Evolutionary conservation across 257 asterid species (phyloP), one percentile per base, ranked within the genome.

Genomic region (Solanum pinnatisectum): DNA sequence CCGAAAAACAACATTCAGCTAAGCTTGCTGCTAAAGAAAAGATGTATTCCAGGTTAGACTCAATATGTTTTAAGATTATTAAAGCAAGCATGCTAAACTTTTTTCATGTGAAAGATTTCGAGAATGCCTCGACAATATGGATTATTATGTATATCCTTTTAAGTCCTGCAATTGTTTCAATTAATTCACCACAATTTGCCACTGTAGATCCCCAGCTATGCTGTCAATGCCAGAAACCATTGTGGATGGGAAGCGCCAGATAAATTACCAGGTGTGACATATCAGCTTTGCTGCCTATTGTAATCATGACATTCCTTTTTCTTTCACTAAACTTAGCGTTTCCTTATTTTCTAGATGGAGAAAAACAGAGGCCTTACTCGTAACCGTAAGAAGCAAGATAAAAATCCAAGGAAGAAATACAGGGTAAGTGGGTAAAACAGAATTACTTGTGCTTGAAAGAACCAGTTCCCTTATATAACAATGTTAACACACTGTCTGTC

Each of bases 281-380:
- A 84, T 33, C 40, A 23, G n/a, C 30, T 25, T 37, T 37, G 56
- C 30, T 73, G 42, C 79, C 42, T 83, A 60, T 68, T 60, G 67
- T 49, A 16, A 37, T 39, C 86, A 52, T 32, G 36, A 25, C 83
- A 23, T 37, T 22, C 71, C 36, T 70, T 67, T 63, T 15, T n/a
- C 30, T 81, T 46, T 46, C 85, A 18, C 85, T 82, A 82, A 78
- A 42, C 20, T 42, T 15, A 0, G 1, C 3, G 30, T 82, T 90
- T 52, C 40, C 35, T 22, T 77, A 56, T 84, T 13, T 87, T 82
- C 37, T 93, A 96, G 99, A 97, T 97, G 36, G 96, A 92, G 88
- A 97, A 93, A 91, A 97, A 95, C 87, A 95, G 98, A 89, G 99
- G 99, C 63, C 92, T 97, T 86, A 97, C 99, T 25, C 99, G 99